phyloP scores from a whole-genome alignment of 2,329 filamentous ascomycete genomes.

The Cladophialophora immunda region DNA sequence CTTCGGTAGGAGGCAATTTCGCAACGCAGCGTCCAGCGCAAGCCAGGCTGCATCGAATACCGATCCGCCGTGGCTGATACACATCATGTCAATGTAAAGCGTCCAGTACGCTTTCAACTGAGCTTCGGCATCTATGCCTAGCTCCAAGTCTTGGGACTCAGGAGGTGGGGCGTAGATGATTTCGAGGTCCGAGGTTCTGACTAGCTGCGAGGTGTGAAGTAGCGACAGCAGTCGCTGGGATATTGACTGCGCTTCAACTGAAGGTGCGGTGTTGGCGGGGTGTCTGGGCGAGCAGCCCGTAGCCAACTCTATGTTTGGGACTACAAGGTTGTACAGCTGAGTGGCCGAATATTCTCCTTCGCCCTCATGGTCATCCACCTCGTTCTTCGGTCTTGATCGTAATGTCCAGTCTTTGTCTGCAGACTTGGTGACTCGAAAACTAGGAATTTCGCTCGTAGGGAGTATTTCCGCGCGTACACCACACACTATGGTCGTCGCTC shows the following conservation, averaged over 20 bases:
- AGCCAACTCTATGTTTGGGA: constrained; percentile 91
- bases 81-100: constrained; percentile 93
- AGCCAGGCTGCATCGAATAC: constrained; percentile 92
- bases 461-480: constrained; percentile 89
- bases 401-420: constrained; percentile 13
- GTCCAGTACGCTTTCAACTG: constrained; percentile 89
- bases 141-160: constrained; percentile 38
- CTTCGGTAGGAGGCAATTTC: constrained; percentile 77
- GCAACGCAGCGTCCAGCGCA: constrained; percentile 80
- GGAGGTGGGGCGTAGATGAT: constrained; percentile 70
- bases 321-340: constrained; percentile 71
- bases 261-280: constrained; percentile 75
- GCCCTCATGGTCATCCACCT: constrained; percentile 54
- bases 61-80: constrained; percentile 78
- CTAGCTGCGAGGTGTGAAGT: constrained; percentile 73
- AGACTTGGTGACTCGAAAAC: constrained; percentile 60
- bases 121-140: constrained; percentile 56
- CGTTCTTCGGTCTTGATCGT: constrained; percentile 15
- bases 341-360: constrained; percentile 49
- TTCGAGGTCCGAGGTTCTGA: constrained; percentile 73
- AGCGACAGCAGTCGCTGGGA: constrained; percentile 81
- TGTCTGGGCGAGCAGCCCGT: constrained; percentile 91
- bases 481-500: constrained; percentile 87
- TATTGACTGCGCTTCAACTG: constrained; percentile 81
- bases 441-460: constrained; percentile 75